Evolutionary conservation across 371 early-diverging fungal genomes (phyloP), one percentile per base, ranked within the genome.

Genomic region (Mortierella sp.): DNA sequence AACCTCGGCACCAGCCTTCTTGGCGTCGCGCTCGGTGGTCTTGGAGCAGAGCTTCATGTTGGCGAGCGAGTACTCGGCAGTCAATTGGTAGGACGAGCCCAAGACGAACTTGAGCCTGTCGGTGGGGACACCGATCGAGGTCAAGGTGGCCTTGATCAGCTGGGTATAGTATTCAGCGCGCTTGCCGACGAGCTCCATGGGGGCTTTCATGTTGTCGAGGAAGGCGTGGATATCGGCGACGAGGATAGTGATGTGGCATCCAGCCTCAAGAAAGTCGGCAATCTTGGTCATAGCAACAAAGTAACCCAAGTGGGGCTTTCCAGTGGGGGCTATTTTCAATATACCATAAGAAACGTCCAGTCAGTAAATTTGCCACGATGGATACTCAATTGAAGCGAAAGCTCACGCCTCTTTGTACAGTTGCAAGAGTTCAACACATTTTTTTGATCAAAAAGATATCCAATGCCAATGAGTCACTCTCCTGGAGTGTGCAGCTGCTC

Each of bases 1-100:
- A 10, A 99, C 99, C 85, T 99, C 97, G 43, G 99, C 94, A 78
- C 99, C 99, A n/a, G 99, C 99, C 89, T 97, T 98, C 82, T 97
- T 97, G 71, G 99, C 98, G 88, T 99, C 99, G 80, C 96, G 98
- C 84, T 96, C 97, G 5, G 97, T 96, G 2, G 98, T 94, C 66
- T 93, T 86, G 34, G 99, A 95, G 68, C 94, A 89, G 43, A 99
- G 89, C 77, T 94, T 94, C 90, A 97, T 97, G 88, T 95, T 94
- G 86, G 99, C 99, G 91, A 99, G 93, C 45, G 93, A 91, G 89
- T 98, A 99, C 87, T 97, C 93, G 50, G 89, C 85, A 19, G 93
- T 90, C 64, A 97, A 89, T 88, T 99, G 97, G 91, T 94, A 99
- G 68, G 86, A 87, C 41, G 97, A 96, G 16, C 99, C 99, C 68